phyloP scores from a whole-genome alignment of 2,329 filamentous ascomycete species.

The Polychaeton citri region DNA sequence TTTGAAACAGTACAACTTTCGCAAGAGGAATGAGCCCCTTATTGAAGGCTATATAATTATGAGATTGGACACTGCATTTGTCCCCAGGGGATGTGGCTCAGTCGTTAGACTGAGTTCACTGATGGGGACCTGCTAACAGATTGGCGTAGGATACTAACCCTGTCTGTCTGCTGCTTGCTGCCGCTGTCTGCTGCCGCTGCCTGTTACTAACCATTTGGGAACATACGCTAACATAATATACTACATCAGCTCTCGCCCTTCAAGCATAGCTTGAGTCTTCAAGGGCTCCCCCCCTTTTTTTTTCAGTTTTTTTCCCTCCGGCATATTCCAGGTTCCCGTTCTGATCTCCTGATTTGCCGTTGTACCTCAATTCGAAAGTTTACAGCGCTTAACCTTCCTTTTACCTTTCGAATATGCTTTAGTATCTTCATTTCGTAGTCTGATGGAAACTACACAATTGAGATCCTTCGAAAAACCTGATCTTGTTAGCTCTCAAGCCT shows the following conservation, averaged over 20 bases:
- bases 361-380: no score
- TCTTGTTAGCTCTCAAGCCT: no score
- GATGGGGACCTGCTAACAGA: not conserved
- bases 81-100: not conserved
- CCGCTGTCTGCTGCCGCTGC: not conserved
- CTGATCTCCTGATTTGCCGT: no score
- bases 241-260: not conserved
- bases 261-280: not conserved
- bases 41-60: not conserved
- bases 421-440: no score
- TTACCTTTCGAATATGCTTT: no score
- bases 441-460: no score
- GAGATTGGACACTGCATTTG: not conserved
- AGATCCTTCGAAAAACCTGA: no score
- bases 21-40: no score
- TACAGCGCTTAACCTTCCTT: no score
- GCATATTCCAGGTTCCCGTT: no score
- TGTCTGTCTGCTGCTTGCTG: not conserved
- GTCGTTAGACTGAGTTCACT: not conserved
- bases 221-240: not conserved
- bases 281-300: not conserved
- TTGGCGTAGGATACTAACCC: not conserved
- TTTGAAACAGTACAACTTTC: no score
- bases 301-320: not conserved
- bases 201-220: not conserved